Conservation (phyloP, 768 basidiomycete genomes). For the Clavulina sp. region DNA sequence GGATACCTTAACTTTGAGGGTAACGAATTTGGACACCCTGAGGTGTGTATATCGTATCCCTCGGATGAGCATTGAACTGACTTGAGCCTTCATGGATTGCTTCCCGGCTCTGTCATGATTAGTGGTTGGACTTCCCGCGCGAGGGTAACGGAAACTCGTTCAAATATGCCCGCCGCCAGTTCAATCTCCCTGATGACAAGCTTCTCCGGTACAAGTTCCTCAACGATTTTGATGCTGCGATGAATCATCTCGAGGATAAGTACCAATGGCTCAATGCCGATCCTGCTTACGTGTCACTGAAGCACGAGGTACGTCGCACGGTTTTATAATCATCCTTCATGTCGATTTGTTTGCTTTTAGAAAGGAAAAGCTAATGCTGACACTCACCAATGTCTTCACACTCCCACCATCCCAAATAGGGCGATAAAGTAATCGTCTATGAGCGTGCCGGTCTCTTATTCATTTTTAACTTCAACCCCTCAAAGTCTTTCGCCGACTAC, state of each 20-base stretch:
- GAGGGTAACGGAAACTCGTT: conserved; percentile 91
- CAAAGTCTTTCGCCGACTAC: conserved; percentile 83
- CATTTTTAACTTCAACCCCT: conserved; percentile 93
- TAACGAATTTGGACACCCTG: conserved; percentile 97
- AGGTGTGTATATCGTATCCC: conserved; percentile 31
- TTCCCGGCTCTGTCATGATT: neutral
- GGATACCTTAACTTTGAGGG: conserved; percentile 97
- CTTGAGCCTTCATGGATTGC: neutral
- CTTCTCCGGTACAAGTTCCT: conserved; percentile 85
- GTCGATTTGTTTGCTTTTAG: neutral
- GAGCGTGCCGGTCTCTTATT: conserved; percentile 90
- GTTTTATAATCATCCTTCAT: too few species aligned
- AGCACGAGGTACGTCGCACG: conserved; percentile 55
- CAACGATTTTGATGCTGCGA: conserved; percentile 81
- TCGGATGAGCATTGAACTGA: neutral
- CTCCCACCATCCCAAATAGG: conserved; percentile 9
- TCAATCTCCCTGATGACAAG: conserved; percentile 80
- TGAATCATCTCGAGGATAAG: conserved; percentile 72
- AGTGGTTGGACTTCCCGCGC: conserved; percentile 99
- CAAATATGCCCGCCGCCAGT: conserved; percentile 92
- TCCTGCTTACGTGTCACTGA: conserved; percentile 84
- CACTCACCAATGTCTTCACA: too few species aligned
- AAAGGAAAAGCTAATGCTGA: neutral
- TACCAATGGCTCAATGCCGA: conserved; percentile 72
- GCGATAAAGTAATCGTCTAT: conserved; percentile 82